Base-by-base conservation (phyloP, 2,329 filamentous ascomycete species). In the Hypoxylon rubiginosum region DNA sequence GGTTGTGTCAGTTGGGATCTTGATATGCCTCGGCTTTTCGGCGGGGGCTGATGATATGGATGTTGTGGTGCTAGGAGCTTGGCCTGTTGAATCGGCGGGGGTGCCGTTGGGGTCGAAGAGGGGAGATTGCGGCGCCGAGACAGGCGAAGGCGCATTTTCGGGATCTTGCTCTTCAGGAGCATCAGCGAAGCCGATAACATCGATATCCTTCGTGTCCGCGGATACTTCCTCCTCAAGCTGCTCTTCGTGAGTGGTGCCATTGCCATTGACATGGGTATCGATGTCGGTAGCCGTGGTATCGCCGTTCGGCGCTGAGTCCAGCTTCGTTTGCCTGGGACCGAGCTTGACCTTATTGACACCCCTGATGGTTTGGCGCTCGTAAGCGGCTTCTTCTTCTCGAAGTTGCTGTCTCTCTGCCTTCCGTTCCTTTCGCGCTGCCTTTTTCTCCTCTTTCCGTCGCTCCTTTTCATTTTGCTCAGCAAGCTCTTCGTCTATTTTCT, bases 1-100 rank as follows among this genome's bases (percentile, higher is more conserved):
- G 65, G 92, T 89, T 45, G 90, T 91, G 75, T 94, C 90, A 67
- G 89, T 83, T 59, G 91, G 91, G 30, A 91, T 80, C 73, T 89
- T 90, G 75, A 90, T 86, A 68, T 88, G 86, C 77, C 90, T 92
- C 13, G 87, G 86, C 74, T 88, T 88, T 65, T 88, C 85, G 85
- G 82, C 6, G 10, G 89, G 83, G 11, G 87, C 82, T 50, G 88
- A 92, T 58, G 91, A 92, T 58, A 89, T 86, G 17, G 91, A 93
- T 30, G 91, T 93, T 50, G 85, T 87, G 66, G 83, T 82, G 78
- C 87, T 88, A 51, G 85, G 80, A n/a, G 82, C 75, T 65, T 87
- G 85, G 64, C 74, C 78, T 5, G 77, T 76, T 24, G 77, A 74
- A 56, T 81, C 79, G 66, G 80, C 77, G 68, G 84, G 79, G 17